Conservation (phyloP, 2,329 filamentous ascomycete species). For the Alternaria infectoria region DNA sequence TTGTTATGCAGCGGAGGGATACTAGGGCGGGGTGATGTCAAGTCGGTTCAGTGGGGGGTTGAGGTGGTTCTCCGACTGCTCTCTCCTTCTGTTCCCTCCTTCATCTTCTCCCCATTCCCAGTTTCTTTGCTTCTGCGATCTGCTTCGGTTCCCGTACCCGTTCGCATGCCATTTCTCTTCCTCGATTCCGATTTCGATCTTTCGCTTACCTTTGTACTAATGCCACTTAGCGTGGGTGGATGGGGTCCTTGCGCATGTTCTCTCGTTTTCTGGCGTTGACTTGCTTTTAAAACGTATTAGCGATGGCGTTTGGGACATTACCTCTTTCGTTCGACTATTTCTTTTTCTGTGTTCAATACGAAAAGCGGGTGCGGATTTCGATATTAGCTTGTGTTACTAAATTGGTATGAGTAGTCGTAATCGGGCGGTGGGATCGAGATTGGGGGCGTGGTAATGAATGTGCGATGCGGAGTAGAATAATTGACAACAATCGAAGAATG, state of each 20-base stretch:
- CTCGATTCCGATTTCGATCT: neutral
- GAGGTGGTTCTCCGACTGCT: neutral
- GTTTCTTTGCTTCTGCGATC: neutral
- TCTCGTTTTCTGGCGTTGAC: neutral
- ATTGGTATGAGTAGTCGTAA: conserved; percentile 3
- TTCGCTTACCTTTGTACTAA: conserved; percentile 1
- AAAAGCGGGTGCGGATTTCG: neutral
- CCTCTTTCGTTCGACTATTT: neutral
- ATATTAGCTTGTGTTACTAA: conserved; percentile 9
- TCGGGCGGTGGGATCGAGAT: neutral
- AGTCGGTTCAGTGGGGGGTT: too few relatives aligned
- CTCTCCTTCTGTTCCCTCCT: neutral
- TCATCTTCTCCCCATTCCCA: too few relatives aligned
- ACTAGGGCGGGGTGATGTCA: conserved; percentile 8
- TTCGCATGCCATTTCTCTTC: neutral
- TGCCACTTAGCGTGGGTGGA: conserved; percentile 7
- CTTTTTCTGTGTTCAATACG: neutral
- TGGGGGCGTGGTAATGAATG: neutral
- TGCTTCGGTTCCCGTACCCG: neutral
- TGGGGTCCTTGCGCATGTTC: neutral
- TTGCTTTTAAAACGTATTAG: conserved; percentile 19
- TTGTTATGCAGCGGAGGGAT: conserved; percentile 37
- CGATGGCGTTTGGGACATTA: conserved; percentile 32
- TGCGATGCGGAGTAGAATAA: neutral
- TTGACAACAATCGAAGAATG: neutral